These are phyloP conservation scores for Angomonas ambiguus DNA, from an alignment of 208 protist species.

Conservation along the genomic window DNA sequence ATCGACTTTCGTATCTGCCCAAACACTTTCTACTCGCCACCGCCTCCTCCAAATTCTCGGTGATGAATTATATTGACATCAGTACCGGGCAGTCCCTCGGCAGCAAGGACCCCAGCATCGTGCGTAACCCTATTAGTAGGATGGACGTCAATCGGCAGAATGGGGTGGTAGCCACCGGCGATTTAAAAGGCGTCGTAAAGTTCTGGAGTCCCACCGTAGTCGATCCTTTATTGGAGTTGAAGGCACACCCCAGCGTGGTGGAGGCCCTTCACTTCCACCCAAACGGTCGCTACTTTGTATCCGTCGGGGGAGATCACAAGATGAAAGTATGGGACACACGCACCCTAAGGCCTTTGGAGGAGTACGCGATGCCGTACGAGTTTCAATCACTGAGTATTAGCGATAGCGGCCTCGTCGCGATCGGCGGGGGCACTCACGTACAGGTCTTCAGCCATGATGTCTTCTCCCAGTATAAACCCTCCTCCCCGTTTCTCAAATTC, in stretches of 20 bases:
- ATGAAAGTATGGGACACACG: slow-evolving; percentile 98
- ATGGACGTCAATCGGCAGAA: slow-evolving; percentile 93
- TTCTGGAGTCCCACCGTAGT: slow-evolving; percentile 95
- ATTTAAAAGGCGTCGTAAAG: slow-evolving; percentile 92
- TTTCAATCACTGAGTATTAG: slow-evolving; percentile 85
- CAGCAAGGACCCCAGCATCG: slow-evolving; percentile 69
- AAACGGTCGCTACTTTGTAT: slow-evolving; percentile 93
- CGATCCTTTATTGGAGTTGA: slow-evolving; percentile 95
- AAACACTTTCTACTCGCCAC: slow-evolving; percentile 97
- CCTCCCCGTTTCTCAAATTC: slow-evolving; percentile 82
- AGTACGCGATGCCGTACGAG: slow-evolving; percentile 81
- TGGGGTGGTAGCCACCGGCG: slow-evolving; percentile 91
- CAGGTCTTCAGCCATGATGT: slow-evolving; percentile 88
- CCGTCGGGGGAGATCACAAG: slow-evolving; percentile 92
- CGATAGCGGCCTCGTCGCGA: slow-evolving; percentile 75
- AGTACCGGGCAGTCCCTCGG: slow-evolving; percentile 91
- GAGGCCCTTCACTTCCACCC: slow-evolving; percentile 83
- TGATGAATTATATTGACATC: slow-evolving; percentile 94
- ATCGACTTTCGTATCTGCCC: slow-evolving; percentile 93
- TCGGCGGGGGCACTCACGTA: slow-evolving; percentile 75
- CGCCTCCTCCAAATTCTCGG: slow-evolving; percentile 75
- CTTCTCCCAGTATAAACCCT: slow-evolving; percentile 69
- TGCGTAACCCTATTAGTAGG: slow-evolving; percentile 77
- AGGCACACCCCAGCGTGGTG: slow-evolving; percentile 90
- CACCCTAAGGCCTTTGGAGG: slow-evolving; percentile 89